Conservation (phyloP, 225 moss, liverwort and hornwort genomes). For the Climacium dendroides region DNA sequence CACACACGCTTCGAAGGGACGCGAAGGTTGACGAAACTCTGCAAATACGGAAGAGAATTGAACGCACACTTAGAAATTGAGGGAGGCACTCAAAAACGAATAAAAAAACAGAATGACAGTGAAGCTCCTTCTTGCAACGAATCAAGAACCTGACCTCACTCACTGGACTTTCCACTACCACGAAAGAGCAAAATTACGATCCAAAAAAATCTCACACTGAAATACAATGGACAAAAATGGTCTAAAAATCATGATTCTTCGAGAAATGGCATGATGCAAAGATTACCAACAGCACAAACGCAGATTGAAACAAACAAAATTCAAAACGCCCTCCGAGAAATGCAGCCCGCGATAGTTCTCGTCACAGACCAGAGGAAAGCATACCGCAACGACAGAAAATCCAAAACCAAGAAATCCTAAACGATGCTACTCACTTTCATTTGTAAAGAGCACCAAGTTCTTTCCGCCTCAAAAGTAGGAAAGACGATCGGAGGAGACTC, state of each 20-base stretch:
- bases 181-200: not conserved
- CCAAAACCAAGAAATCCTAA: not conserved
- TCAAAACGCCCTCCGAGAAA: not conserved
- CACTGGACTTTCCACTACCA: not conserved
- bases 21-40: not conserved
- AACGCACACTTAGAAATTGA: not conserved
- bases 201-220: not conserved
- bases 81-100: not conserved
- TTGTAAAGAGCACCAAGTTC: not conserved
- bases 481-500: not conserved
- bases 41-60: not conserved
- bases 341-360: not conserved
- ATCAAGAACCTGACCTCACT: not conserved
- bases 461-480: not conserved
- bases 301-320: not conserved
- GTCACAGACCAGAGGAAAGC: not conserved
- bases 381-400: not conserved
- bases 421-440: not conserved
- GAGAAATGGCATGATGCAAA: not conserved
- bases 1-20: not conserved
- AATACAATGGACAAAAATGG: not conserved
- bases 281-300: not conserved
- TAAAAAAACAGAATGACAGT: not conserved
- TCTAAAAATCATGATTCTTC: not conserved
- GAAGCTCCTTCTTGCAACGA: not conserved